These are phyloP conservation scores for Eucalyptus lansdowneana DNA, from an alignment of 345 rosid species.

Conservation along the genomic window DNA sequence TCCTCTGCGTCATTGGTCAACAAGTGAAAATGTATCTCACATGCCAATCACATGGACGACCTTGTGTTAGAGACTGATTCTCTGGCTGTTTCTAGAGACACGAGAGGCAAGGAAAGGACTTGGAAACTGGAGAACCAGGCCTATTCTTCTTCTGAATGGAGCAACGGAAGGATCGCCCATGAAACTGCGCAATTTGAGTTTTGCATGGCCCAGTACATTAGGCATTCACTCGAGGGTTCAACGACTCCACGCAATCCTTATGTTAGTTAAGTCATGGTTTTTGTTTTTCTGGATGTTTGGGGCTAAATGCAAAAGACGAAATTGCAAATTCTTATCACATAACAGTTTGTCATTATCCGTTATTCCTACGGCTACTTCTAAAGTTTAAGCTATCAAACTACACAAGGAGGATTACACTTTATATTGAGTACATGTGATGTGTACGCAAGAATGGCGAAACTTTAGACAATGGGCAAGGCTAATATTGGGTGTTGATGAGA, in stretches of 20 bases:
- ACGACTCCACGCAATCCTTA: not conserved
- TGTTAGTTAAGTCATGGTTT: not conserved
- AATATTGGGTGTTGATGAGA: not conserved
- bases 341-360: not conserved
- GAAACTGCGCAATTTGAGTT: not conserved
- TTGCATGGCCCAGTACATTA: not conserved
- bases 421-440: not conserved
- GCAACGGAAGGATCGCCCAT: not conserved
- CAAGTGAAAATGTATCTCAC: not conserved
- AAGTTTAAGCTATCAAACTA: not conserved
- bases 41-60: not conserved
- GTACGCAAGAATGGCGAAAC: not conserved
- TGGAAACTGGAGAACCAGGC: not conserved
- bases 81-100: not conserved
- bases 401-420: not conserved
- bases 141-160: not conserved
- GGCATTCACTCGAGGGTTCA: not conserved
- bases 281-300: not conserved
- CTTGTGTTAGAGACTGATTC: not conserved
- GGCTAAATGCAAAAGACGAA: not conserved
- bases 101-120: not conserved
- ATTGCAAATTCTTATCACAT: not conserved
- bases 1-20: not conserved
- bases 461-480: not conserved
- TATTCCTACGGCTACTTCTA: not conserved